Evolutionary conservation across 495 filamentous ascomycete species (phyloP).

Genomic region (Lentithecium fluviatile): DNA sequence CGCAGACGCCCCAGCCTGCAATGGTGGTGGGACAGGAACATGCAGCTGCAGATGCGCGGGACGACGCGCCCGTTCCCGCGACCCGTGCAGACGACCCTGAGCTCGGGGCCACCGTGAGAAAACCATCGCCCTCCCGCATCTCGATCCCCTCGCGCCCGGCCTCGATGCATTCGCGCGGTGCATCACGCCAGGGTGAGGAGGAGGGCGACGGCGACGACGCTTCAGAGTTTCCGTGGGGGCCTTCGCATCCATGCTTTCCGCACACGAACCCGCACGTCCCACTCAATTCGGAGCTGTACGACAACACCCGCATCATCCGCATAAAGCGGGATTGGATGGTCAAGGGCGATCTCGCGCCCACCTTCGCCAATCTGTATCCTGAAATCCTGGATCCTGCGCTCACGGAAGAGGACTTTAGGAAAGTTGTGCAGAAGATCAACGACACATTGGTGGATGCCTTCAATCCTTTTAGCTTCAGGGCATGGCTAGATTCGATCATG

Average conservation of each 20-base stretch:
- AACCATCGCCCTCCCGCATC: conserved; percentile 13
- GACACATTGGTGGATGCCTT: conserved; percentile 67
- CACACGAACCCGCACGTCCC: conserved; percentile 93
- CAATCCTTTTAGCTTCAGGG: conserved; percentile 63
- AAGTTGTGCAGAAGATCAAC: conserved; percentile 76
- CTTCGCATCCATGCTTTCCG: conserved; percentile 85
- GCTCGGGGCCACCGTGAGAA: conserved; percentile 11
- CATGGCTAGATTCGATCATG: conserved; percentile 71
- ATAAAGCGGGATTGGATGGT: conserved; percentile 88
- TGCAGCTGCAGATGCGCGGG: conserved; percentile 9
- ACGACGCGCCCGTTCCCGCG: conserved; percentile 21
- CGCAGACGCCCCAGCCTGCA: conserved; percentile 19
- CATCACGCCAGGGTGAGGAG: conserved; percentile 41
- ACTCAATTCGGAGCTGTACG: conserved; percentile 66
- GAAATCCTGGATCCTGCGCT: conserved; percentile 87
- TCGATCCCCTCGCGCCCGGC: conserved; percentile 34
- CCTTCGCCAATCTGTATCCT: conserved; percentile 90
- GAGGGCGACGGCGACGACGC: conserved; percentile 49
- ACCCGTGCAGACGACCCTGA: conserved; percentile 29
- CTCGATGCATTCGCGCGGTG: conserved; percentile 27
- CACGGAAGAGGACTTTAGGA: conserved; percentile 77
- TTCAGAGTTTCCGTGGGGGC: conserved; percentile 68
- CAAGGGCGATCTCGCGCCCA: conserved; percentile 85
- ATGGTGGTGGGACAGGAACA: conserved; percentile 14
- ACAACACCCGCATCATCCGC: conserved; percentile 82